Evolutionary conservation across 2,329 filamentous ascomycete genomes (phyloP), one percentile per base, ranked within the genome.

Genomic region (Fusarium sp.): DNA sequence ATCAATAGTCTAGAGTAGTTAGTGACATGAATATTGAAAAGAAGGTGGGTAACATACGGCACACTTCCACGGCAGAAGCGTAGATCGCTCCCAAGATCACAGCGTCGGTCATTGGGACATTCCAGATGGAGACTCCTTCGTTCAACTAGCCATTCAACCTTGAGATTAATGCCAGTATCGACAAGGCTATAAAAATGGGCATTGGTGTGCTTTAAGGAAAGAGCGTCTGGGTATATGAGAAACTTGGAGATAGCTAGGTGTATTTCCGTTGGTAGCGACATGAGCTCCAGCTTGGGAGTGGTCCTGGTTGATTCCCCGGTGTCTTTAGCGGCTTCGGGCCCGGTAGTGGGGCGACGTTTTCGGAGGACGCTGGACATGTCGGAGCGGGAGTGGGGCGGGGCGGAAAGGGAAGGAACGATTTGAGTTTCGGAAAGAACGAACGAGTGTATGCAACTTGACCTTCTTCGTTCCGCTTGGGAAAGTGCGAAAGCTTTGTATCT

Each of bases 81-180:
- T 48, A 87, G 74, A 72, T 90, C 88, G 64, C 86, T 89, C 6
- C 87, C 83, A 30, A 90, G 75, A 66, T 89, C 87, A 64, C 88
- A 90, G 14, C 82, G 79, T 56, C 79, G 79, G 66, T 88, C 82
- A 58, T 87, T 88, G 7, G 90, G 91, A 71, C 89, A 91, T 69
- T 91, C 87, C 11, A 93, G 84, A 61, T 90, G 88, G 37, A 89
- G 81, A 47, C 81, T 85, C 20, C 89, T 85, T 14, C 90, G 85
- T 71, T 90, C 84, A 62, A 92, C 82, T 7, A 93, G 82, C 91
- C 91, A 93, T 60, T 87, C 85, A 14, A 93, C 85, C 75, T 92
- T 92, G 46, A 92, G 82, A 28, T 83, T 78, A 30, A 92, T 82
- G 37, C 88, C 89, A 1, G 90, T 93, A 76, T 90, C 85, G 65